A percentile compares a stretch with the other conserved stretches of the same genome.
These are phyloP conservation scores for Cryptococcus amylolentus DNA, from an alignment of 1,284 basidiomycete genomes.

Conservation along the genomic window DNA sequence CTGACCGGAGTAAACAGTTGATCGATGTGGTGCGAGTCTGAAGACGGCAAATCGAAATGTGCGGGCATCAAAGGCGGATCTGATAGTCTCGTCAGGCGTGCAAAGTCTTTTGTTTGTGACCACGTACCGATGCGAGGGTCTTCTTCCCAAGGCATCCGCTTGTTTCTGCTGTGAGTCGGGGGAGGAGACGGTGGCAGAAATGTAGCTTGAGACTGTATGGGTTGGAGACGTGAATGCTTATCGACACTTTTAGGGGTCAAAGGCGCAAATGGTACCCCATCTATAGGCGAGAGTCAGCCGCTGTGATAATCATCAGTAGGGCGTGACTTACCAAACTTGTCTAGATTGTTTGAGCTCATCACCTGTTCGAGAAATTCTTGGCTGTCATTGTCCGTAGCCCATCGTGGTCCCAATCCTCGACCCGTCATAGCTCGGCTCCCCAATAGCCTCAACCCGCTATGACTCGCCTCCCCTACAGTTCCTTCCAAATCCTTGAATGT, in stretches of 20 bases:
- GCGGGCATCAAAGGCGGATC: neutral
- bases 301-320: neutral
- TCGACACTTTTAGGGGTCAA: neutral
- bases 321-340: neutral
- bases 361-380: neutral
- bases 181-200: neutral
- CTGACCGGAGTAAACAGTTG: neutral
- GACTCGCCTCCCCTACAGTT: neutral
- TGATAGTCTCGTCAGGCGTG: neutral
- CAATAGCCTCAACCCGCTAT: neutral
- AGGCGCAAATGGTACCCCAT: constrained; percentile 1
- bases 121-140: neutral
- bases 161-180: neutral
- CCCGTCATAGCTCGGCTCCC: neutral
- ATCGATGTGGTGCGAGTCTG: neutral
- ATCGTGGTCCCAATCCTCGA: neutral
- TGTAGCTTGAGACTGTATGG: too few relatives aligned
- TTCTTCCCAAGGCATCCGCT: neutral
- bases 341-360: neutral
- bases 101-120: neutral
- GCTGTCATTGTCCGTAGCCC: neutral
- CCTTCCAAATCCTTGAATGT: neutral
- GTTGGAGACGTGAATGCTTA: neutral
- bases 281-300: neutral
- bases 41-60: neutral